phyloP scores from a whole-genome alignment of 805 yeast genomes.

The Naumovozyma baii region DNA sequence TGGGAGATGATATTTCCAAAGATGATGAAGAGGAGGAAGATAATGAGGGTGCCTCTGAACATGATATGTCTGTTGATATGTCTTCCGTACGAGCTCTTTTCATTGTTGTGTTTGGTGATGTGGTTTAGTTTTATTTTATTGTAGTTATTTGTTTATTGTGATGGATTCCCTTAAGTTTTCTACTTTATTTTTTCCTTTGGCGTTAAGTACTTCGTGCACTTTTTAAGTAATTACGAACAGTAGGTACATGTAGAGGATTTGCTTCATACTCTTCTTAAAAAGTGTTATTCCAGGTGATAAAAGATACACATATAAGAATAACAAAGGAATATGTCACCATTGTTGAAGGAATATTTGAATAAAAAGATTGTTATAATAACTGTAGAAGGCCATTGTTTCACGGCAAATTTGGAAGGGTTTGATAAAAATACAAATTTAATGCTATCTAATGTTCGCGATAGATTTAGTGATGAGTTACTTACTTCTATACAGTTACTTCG shows the following conservation, averaged over 20 bases:
- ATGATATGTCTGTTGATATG: constrained; percentile 3
- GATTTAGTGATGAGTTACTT: constrained; percentile 31
- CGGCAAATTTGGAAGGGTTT: constrained; percentile 46
- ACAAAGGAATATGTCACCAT: constrained; percentile 22
- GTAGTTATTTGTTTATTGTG: no score
- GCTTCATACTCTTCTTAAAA: no score
- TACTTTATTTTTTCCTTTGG: not conserved
- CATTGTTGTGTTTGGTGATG: not conserved
- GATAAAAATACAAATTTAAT: constrained; percentile 58
- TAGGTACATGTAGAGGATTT: no score
- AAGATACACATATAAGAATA: no score
- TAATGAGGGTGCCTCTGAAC: not conserved
- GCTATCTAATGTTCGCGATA: constrained; percentile 41
- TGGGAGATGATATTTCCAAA: constrained; percentile 1
- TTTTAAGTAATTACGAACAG: no score
- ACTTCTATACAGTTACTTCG: constrained; percentile 18
- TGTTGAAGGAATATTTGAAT: constrained; percentile 25
- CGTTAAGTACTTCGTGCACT: not conserved
- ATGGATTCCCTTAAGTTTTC: not conserved
- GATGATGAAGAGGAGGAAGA: not conserved
- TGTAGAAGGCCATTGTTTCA: constrained; percentile 44
- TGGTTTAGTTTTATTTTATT: no score
- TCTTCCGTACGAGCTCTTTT: constrained; percentile 3
- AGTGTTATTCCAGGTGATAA: no score
- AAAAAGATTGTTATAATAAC: constrained; percentile 48